A percentile compares a stretch with the other conserved stretches of the same genome.
phyloP scores from a whole-genome alignment of 2,329 filamentous ascomycete genomes.

The Neonectria neomacrospora region DNA sequence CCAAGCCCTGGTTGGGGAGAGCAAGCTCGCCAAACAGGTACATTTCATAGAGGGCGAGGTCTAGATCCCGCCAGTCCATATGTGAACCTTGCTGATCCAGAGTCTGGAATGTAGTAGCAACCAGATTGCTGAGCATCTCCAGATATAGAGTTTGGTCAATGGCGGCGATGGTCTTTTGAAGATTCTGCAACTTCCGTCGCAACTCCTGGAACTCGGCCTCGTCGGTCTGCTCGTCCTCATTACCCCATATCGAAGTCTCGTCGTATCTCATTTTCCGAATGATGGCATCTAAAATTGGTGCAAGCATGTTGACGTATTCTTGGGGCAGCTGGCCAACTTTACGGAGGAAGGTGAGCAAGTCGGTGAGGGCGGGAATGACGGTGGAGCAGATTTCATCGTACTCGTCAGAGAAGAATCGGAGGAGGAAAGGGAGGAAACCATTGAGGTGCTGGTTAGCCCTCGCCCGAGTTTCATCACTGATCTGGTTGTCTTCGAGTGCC shows the following conservation, averaged over 20 bases:
- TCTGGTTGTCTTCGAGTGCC: slow-evolving; percentile 76
- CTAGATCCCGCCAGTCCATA: slow-evolving; percentile 94
- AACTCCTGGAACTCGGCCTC: slow-evolving; percentile 98
- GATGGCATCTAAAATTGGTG: slow-evolving; percentile 89
- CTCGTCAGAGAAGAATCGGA: slow-evolving; percentile 97
- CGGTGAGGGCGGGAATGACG: slow-evolving; percentile 91
- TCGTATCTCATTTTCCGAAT: slow-evolving; percentile 98
- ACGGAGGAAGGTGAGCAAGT: slow-evolving; percentile 89
- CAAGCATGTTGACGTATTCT: slow-evolving; percentile 83
- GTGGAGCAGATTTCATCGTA: slow-evolving; percentile 98
- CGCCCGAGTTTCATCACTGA: slow-evolving; percentile 71
- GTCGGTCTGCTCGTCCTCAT: slow-evolving; percentile 93
- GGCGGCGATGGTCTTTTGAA: slow-evolving; percentile 92
- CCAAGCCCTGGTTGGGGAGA: slow-evolving; percentile 87
- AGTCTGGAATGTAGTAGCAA: slow-evolving; percentile 87
- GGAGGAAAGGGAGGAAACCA: slow-evolving; percentile 84
- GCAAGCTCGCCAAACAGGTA: slow-evolving; percentile 94
- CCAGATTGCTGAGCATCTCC: slow-evolving; percentile 85
- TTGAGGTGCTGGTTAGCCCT: slow-evolving; percentile 86
- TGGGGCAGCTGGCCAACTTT: slow-evolving; percentile 79
- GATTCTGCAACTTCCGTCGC: slow-evolving; percentile 85
- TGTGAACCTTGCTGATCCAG: slow-evolving; percentile 77
- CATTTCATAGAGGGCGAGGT: slow-evolving; percentile 95
- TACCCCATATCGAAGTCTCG: slow-evolving; percentile 91
- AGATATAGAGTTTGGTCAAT: slow-evolving; percentile 91